These are phyloP conservation scores for Centella asiatica DNA, from an alignment of 129 eudicot species.

Conservation along the genomic window DNA sequence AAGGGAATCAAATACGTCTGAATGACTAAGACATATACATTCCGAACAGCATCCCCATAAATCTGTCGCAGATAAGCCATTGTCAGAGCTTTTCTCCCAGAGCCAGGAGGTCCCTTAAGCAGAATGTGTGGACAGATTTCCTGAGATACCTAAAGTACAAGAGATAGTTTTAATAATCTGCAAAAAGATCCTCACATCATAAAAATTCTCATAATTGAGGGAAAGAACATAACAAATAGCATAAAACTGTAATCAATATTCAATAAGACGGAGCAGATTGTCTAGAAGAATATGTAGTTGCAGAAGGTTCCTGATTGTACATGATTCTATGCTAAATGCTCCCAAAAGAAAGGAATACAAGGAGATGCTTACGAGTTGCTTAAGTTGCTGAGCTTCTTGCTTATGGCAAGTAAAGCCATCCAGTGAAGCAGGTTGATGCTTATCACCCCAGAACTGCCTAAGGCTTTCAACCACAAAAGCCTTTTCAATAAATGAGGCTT, in stretches of 20 bases:
- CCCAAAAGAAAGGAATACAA: slow-evolving; percentile 11
- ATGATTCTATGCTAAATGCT: background rate
- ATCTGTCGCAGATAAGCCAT: slow-evolving; percentile 31
- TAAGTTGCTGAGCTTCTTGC: slow-evolving; percentile 8
- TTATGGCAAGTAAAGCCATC: slow-evolving; percentile 38
- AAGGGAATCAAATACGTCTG: background rate
- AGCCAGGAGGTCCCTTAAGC: slow-evolving; percentile 67
- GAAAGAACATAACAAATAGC: background rate
- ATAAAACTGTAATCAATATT: background rate
- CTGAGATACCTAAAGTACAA: slow-evolving; percentile 33
- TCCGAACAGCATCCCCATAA: slow-evolving; percentile 6
- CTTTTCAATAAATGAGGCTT: slow-evolving; percentile 67
- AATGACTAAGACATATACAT: background rate
- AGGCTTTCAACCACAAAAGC: slow-evolving; percentile 68
- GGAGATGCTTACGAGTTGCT: slow-evolving; percentile 8
- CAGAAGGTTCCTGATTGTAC: background rate
- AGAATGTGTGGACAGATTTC: slow-evolving; percentile 64
- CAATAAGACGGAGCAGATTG: background rate
- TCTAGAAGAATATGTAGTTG: background rate
- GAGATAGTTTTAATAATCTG: background rate
- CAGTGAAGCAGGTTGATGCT: slow-evolving; percentile 60
- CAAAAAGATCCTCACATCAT: background rate
- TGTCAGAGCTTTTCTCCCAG: slow-evolving; percentile 65
- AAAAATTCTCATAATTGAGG: background rate
- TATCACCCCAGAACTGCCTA: slow-evolving; percentile 77